Conservation (phyloP, 1,284 basidiomycete genomes). For the Ceratobasidium sp. region DNA sequence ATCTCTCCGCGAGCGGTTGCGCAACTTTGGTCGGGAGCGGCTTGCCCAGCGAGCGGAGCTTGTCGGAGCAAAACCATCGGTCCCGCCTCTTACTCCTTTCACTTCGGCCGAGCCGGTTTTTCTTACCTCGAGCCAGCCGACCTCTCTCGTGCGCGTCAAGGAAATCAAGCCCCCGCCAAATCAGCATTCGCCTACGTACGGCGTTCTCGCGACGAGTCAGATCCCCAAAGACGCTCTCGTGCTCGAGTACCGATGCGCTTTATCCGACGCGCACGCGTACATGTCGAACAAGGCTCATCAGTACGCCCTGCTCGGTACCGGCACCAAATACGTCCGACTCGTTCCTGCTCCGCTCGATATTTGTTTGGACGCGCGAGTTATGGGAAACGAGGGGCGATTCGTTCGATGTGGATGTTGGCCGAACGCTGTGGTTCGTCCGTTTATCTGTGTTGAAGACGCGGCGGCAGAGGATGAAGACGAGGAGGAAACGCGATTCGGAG, state of each 20-base stretch:
- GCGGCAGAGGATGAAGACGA: conserved; percentile 62
- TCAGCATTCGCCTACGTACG: conserved; percentile 52
- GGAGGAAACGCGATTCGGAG: conserved; percentile 77
- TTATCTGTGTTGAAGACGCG: conserved; percentile 68
- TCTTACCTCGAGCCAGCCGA: conserved; percentile 41
- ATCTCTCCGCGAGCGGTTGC: conserved; percentile 31
- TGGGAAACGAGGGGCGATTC: conserved; percentile 83
- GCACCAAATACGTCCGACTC: conserved; percentile 76
- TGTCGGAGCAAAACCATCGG: conserved; percentile 3
- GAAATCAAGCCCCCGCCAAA: conserved; percentile 44
- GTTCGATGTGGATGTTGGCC: conserved; percentile 89
- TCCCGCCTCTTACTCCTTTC: conserved; percentile 26
- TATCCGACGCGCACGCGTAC: conserved; percentile 57
- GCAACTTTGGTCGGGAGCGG: conserved; percentile 22
- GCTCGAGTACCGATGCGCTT: conserved; percentile 56
- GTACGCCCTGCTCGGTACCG: conserved; percentile 64
- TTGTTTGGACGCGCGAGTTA: conserved; percentile 85
- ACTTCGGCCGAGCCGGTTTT: conserved; percentile 37
- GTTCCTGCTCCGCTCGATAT: conserved; percentile 85
- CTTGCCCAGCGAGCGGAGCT: conserved; percentile 23
- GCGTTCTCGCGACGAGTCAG: conserved; percentile 58
- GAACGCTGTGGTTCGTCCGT: conserved; percentile 87
- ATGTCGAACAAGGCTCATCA: conserved; percentile 66
- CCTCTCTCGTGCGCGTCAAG: conserved; percentile 39
- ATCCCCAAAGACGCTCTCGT: conserved; percentile 60